Evolutionary conservation across 2,329 filamentous ascomycete species (phyloP).

Genomic region (Fusarium irregulare): DNA sequence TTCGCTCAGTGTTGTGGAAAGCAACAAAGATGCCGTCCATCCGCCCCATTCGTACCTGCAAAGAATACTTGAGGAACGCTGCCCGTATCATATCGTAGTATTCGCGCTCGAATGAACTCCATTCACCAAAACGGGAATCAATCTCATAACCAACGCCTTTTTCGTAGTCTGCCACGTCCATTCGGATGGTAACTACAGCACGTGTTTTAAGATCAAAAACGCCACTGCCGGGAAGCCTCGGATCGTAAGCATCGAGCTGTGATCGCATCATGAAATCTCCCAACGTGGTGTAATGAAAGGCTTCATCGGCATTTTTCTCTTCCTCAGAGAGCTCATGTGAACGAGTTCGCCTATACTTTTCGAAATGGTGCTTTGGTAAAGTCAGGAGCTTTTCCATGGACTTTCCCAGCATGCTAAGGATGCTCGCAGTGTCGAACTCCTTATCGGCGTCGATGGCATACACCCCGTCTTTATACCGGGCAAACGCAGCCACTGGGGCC

Average conservation of each 20-base stretch:
- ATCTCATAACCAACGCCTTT: slow-evolving; percentile 90
- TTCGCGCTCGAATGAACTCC: slow-evolving; percentile 93
- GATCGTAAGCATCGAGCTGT: slow-evolving; percentile 90
- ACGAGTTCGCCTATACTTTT: slow-evolving; percentile 79
- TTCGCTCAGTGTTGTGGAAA: slow-evolving; percentile 92
- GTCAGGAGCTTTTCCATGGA: slow-evolving; percentile 98
- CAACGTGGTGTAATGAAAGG: slow-evolving; percentile 87
- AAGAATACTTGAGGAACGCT: slow-evolving; percentile 94
- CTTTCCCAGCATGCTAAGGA: slow-evolving; percentile 91
- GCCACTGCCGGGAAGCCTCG: slow-evolving; percentile 86
- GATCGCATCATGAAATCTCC: slow-evolving; percentile 94
- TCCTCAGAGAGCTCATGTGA: slow-evolving; percentile 77
- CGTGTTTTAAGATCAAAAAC: slow-evolving; percentile 98
- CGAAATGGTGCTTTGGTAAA: slow-evolving; percentile 82
- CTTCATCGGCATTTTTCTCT: slow-evolving; percentile 77
- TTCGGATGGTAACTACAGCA: slow-evolving; percentile 90
- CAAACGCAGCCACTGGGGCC: slow-evolving; percentile 81
- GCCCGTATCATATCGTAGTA: slow-evolving; percentile 97
- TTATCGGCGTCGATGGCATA: slow-evolving; percentile 98
- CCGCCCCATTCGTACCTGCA: slow-evolving; percentile 95
- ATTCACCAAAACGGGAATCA: slow-evolving; percentile 77
- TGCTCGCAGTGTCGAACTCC: slow-evolving; percentile 83
- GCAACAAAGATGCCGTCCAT: slow-evolving; percentile 99
- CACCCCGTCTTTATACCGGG: slow-evolving; percentile 82
- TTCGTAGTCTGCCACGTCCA: slow-evolving; percentile 80